Base-by-base conservation (phyloP, 2,329 filamentous ascomycete genomes). In the Dactylellina drechsleri region DNA sequence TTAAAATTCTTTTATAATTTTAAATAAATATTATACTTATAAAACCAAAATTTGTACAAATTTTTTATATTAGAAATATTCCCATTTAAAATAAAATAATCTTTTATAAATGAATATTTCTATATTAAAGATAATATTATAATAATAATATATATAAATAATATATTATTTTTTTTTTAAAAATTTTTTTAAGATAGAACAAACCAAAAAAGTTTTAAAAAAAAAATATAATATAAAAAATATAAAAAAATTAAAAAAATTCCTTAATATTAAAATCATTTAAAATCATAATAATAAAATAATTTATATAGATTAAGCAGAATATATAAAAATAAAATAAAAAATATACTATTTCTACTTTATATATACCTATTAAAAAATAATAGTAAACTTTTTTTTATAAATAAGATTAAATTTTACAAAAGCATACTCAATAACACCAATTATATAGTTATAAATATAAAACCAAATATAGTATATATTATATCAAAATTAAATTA, bases 201-300 rank as follows among this genome's bases (percentile, higher is more conserved):
- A 45, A 41, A 31, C n/a, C n/a, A 56, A 66, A 66, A 45, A 8
- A 12, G 8, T n/a, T n/a, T n/a, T n/a, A n/a, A n/a, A n/a, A n/a
- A n/a, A n/a, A n/a, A n/a, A n/a, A n/a, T n/a, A n/a, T 52, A 50
- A 61, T 50, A 61, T 41, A 41, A 41, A 41, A 41, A 41, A 41
- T 41, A 41, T 41, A 41, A 41, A 41, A 41, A 41, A 41, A 41
- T 41, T 41, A 41, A 41, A 41, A 41, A 41, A 41, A 13, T 41
- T 41, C 13, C 36, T 41, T 41, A 68, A 49, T 20, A 57, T 45
- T 77, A 62, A 60, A 61, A 61, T 71, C 36, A 64, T 76, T 60
- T 47, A 66, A n/a, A n/a, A n/a, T n/a, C n/a, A n/a, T 59, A 53
- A 59, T 31, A 74, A 59, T 36, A 57, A 78, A 77, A 64, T 76